Percentiles rank a stretch among this genome's conserved stretches.
Conservation (phyloP, 176 grass and related monocot genomes). For the Avena eriantha region DNA sequence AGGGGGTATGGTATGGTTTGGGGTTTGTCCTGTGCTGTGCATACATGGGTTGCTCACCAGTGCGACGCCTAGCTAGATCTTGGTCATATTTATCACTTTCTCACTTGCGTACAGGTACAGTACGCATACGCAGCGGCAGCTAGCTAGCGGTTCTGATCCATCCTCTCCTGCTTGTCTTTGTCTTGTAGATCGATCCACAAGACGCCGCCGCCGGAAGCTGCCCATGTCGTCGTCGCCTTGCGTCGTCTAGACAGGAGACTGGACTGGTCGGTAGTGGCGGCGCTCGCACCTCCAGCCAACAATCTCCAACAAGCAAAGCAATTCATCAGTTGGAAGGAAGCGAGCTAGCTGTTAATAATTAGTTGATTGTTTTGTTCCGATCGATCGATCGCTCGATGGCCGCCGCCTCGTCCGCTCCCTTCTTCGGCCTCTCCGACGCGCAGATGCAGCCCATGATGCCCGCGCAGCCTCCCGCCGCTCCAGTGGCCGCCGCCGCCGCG, state of each 20-base stretch:
- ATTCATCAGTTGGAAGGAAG: neutral
- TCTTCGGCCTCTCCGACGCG: conserved; percentile 68
- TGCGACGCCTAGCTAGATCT: conserved; percentile 4
- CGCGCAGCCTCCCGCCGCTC: conserved; percentile 15
- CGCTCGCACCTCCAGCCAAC: conserved; percentile 42
- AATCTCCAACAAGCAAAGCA: neutral
- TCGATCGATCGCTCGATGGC: conserved; percentile 56
- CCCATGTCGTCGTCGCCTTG: conserved; percentile 41
- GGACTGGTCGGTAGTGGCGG: conserved; percentile 28
- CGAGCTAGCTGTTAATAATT: too few relatives aligned
- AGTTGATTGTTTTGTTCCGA: conserved; percentile 48
- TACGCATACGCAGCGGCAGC: neutral
- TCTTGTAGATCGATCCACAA: conserved; percentile 57
- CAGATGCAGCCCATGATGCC: conserved; percentile 57
- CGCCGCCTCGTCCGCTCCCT: conserved; percentile 65
- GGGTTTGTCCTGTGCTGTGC: conserved; percentile 24
- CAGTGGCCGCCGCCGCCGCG: neutral
- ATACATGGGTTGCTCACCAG: neutral
- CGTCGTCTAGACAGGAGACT: neutral
- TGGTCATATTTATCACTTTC: conserved; percentile 43
- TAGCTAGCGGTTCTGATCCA: neutral
- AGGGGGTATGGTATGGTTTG: neutral
- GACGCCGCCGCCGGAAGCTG: conserved; percentile 37
- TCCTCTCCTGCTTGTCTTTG: conserved; percentile 31
- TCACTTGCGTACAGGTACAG: conserved; percentile 5